A percentile compares a stretch with the other conserved stretches of the same genome.
These are phyloP conservation scores for Bathelium albidoporum DNA, from an alignment of 495 filamentous ascomycete genomes.

Conservation along the genomic window DNA sequence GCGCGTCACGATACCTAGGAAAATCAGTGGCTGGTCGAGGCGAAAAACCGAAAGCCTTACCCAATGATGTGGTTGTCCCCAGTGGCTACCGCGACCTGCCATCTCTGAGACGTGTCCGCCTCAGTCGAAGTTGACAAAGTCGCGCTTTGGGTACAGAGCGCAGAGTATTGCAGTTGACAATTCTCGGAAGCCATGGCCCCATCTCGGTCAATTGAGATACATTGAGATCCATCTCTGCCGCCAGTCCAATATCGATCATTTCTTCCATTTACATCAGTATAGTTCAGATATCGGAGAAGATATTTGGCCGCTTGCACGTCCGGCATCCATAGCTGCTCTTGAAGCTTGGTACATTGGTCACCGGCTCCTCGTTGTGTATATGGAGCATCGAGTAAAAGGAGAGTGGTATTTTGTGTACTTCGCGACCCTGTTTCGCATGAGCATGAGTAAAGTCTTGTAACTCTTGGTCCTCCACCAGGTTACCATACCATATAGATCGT, in stretches of 20 bases:
- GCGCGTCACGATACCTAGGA: slow-evolving; percentile 36
- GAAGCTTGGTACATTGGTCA: slow-evolving; percentile 15
- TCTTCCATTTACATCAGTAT: slow-evolving; percentile 27
- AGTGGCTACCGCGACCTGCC: slow-evolving; percentile 36
- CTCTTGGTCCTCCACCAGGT: neutral
- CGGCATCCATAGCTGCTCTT: slow-evolving; percentile 38
- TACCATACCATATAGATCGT: neutral
- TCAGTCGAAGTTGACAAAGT: slow-evolving; percentile 33
- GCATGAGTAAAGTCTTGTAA: neutral
- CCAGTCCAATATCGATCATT: slow-evolving; percentile 32
- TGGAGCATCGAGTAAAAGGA: neutral
- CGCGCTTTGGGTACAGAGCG: slow-evolving; percentile 38
- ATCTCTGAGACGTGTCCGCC: slow-evolving; percentile 33
- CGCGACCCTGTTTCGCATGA: neutral
- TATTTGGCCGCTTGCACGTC: slow-evolving; percentile 24
- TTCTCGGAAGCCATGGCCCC: slow-evolving; percentile 18
- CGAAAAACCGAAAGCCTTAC: slow-evolving; percentile 16
- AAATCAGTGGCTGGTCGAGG: neutral
- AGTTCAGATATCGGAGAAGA: slow-evolving; percentile 33
- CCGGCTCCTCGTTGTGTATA: neutral
- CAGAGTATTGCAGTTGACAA: slow-evolving; percentile 20
- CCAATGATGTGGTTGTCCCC: slow-evolving; percentile 37
- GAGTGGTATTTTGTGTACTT: neutral
- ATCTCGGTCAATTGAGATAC: slow-evolving; percentile 21
- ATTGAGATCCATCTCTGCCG: neutral